Percentiles rank a stretch among this genome's conserved stretches.
Evolutionary conservation across 2,329 filamentous ascomycete genomes (phyloP).

Genomic region (Trichothecium sympodiale): DNA sequence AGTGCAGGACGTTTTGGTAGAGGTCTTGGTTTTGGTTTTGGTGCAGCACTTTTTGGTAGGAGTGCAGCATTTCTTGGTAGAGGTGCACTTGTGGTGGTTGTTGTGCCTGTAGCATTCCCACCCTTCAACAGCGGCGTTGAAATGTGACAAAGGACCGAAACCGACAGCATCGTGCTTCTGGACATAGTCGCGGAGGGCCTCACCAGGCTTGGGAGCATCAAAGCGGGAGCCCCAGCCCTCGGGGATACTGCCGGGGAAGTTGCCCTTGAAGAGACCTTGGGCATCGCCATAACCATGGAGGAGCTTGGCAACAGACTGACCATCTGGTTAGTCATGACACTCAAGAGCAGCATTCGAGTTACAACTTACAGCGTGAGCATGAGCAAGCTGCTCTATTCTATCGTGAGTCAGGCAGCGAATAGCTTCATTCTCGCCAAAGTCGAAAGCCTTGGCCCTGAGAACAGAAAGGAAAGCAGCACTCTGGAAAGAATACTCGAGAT

Average conservation of each 20-base stretch:
- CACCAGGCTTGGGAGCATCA: neutral
- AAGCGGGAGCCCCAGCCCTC: neutral
- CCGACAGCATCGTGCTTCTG: conserved; percentile 1
- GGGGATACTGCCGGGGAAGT: conserved; percentile 3
- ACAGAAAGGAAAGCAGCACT: conserved; percentile 2
- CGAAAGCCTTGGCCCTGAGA: neutral
- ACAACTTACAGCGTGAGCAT: conserved; percentile 3
- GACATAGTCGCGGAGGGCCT: conserved; percentile 2
- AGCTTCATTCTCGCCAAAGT: conserved; percentile 2
- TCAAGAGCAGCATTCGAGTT: neutral
- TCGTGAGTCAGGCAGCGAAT: conserved; percentile 3
- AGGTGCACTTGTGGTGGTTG: too few species aligned
- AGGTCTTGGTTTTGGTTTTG: too few species aligned
- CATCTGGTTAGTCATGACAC: neutral
- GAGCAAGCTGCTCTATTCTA: conserved; percentile 4
- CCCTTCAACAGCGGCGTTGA: neutral
- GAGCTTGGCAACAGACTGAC: conserved; percentile 4
- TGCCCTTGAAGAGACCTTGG: conserved; percentile 1
- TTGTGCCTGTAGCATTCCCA: conserved; percentile 2
- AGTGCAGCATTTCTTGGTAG: too few species aligned
- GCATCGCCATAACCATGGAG: conserved; percentile 2
- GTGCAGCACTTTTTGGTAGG: too few species aligned
- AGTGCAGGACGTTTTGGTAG: too few species aligned
- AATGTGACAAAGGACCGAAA: neutral
- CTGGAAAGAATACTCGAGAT: conserved; percentile 6